Conservation (phyloP, 1,284 basidiomycete genomes). For the Ustilago tritici region DNA sequence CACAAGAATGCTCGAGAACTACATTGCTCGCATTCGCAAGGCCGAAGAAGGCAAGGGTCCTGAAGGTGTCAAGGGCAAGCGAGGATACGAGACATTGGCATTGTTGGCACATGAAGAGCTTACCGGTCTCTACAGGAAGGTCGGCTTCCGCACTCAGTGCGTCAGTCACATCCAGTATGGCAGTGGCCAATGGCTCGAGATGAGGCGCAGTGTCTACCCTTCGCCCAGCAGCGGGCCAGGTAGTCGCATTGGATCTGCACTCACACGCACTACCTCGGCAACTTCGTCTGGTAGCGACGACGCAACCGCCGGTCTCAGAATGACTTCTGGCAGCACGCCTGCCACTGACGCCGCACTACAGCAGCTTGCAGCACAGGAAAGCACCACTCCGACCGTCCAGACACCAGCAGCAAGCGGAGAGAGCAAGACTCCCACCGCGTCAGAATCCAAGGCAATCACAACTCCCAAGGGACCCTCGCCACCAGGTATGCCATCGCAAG, state of each 20-base stretch:
- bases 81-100: conserved; percentile 64
- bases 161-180: conserved; percentile 63
- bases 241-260: conserved; percentile 26
- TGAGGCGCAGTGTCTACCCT: conserved; percentile 59
- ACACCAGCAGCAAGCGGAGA: conserved; percentile 8
- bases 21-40: conserved; percentile 49
- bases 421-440: neutral
- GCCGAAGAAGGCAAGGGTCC: conserved; percentile 52
- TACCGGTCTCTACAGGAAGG: conserved; percentile 59
- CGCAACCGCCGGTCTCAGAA: conserved; percentile 18
- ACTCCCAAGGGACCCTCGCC: conserved; percentile 16
- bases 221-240: conserved; percentile 24
- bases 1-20: conserved; percentile 54
- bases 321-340: conserved; percentile 9
- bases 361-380: neutral
- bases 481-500: conserved; percentile 52
- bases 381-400: neutral
- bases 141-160: conserved; percentile 59
- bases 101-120: conserved; percentile 61
- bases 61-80: conserved; percentile 44
- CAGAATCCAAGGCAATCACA: conserved; percentile 9
- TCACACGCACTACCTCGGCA: conserved; percentile 36
- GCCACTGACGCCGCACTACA: neutral
- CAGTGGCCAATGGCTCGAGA: conserved; percentile 64
- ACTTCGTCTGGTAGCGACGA: conserved; percentile 38